phyloP scores from a whole-genome alignment of 495 filamentous ascomycete genomes.

The Talaromyces liani region DNA sequence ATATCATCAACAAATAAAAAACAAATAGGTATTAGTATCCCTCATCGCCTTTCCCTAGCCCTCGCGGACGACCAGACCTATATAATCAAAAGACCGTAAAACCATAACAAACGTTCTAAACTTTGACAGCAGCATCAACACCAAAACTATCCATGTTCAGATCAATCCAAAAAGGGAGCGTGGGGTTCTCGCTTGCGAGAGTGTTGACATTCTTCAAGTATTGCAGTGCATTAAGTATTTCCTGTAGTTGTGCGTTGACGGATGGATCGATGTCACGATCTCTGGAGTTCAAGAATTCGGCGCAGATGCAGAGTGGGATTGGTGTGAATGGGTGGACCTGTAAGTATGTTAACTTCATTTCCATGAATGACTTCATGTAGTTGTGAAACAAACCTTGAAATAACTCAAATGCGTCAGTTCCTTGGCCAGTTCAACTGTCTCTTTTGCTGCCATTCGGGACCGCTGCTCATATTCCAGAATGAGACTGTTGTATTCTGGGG shows the following conservation, averaged over 20 bases:
- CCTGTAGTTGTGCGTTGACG: conserved; percentile 6
- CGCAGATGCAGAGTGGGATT: conserved; percentile 7
- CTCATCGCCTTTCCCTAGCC: not conserved
- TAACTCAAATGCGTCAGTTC: conserved; percentile 35
- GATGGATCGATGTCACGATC: conserved; percentile 5
- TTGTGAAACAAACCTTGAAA: conserved; percentile 20
- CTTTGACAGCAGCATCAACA: not conserved
- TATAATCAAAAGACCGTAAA: not conserved
- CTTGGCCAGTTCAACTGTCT: conserved; percentile 32
- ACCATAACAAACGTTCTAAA: not conserved
- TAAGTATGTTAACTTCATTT: not conserved
- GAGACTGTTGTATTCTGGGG: not conserved
- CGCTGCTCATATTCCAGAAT: conserved; percentile 25
- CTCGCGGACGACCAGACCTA: not conserved
- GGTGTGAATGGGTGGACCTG: conserved; percentile 10
- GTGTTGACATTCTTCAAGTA: conserved; percentile 10
- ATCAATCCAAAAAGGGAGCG: not conserved
- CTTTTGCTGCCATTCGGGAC: conserved; percentile 26
- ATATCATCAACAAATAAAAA: not conserved
- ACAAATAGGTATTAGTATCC: not conserved
- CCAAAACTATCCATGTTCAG: conserved; percentile 4
- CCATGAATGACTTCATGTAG: not conserved
- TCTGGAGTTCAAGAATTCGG: conserved; percentile 2
- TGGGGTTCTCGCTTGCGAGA: conserved; percentile 7
- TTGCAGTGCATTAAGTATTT: conserved; percentile 8